Conservation (phyloP, 2,329 filamentous ascomycete genomes). For the Diaporthe velutina region DNA sequence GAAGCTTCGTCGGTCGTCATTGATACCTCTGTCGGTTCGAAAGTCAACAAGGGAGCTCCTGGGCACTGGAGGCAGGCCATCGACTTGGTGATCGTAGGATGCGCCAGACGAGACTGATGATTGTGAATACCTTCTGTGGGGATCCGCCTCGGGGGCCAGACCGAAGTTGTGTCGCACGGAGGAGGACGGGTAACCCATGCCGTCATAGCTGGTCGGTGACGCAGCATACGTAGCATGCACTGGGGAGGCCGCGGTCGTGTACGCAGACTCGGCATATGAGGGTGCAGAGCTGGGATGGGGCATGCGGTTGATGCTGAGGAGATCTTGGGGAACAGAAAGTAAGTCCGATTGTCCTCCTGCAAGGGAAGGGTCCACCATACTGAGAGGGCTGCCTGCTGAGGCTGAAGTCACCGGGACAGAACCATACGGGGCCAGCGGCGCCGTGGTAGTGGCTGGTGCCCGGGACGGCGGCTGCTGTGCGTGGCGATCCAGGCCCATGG, state of each 20-base stretch:
- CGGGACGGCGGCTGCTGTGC: constrained; percentile 55
- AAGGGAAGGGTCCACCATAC: constrained; percentile 67
- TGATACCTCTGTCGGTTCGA: constrained; percentile 49
- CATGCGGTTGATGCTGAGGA: constrained; percentile 76
- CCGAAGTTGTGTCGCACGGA: constrained; percentile 71
- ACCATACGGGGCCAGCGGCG: constrained; percentile 78
- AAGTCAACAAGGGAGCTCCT: constrained; percentile 76
- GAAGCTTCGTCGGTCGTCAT: constrained; percentile 76
- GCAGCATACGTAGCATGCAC: constrained; percentile 75
- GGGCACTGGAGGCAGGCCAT: constrained; percentile 55
- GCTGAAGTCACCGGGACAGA: constrained; percentile 80
- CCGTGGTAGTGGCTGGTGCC: constrained; percentile 69
- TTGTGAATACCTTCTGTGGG: constrained; percentile 80
- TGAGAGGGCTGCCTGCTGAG: constrained; percentile 78
- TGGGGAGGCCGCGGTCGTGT: constrained; percentile 76
- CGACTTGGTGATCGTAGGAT: constrained; percentile 56
- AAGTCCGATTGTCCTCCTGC: constrained; percentile 72
- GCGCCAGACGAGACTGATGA: constrained; percentile 77
- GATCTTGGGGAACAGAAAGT: constrained; percentile 81
- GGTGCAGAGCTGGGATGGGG: constrained; percentile 69
- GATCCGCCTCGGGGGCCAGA: constrained; percentile 69
- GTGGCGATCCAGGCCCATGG: constrained; percentile 69
- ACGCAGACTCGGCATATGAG: constrained; percentile 77
- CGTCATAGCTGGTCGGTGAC: constrained; percentile 79
- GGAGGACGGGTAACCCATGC: constrained; percentile 79